Evolutionary conservation across 208 protist genomes (phyloP).

Genomic region (Spongospora subterranea): DNA sequence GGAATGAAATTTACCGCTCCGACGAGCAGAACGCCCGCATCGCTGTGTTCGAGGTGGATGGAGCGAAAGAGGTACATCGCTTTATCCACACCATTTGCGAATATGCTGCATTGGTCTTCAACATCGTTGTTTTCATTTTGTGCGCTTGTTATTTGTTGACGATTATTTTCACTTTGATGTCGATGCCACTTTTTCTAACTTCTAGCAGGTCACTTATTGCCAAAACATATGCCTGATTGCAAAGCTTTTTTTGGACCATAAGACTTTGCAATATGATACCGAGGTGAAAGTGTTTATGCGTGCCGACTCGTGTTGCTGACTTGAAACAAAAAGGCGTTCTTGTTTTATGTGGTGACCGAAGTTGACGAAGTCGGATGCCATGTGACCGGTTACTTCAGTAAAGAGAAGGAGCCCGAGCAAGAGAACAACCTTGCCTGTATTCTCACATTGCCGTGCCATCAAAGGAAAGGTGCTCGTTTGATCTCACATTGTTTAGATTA

Average conservation of each 20-base stretch:
- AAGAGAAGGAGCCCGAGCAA: conserved; percentile 85
- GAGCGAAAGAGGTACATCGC: neutral
- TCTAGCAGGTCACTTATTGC: conserved; percentile 67
- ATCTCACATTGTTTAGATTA: too few species aligned
- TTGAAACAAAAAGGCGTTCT: conserved; percentile 85
- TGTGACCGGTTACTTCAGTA: conserved; percentile 97
- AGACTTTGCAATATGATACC: conserved; percentile 94
- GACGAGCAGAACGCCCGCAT: conserved; percentile 72
- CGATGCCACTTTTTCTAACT: neutral
- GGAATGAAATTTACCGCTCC: conserved; percentile 84
- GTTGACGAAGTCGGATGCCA: conserved; percentile 88
- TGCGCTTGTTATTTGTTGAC: too few species aligned
- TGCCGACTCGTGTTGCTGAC: neutral
- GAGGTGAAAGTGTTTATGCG: conserved; percentile 70
- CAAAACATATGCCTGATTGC: conserved; percentile 97
- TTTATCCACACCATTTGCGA: too few species aligned
- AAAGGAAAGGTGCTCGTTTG: conserved; percentile 77
- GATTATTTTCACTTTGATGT: neutral
- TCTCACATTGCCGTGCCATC: conserved; percentile 92
- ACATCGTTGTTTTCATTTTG: too few species aligned
- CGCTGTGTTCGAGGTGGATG: conserved; percentile 90
- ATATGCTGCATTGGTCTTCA: too few species aligned
- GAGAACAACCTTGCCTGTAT: conserved; percentile 97
- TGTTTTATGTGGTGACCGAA: conserved; percentile 97
- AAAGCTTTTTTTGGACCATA: conserved; percentile 99